A percentile compares a stretch with the other conserved stretches of the same genome.
Evolutionary conservation across 2,329 filamentous ascomycete genomes (phyloP).

Genomic region (Stylonectria norvegica): DNA sequence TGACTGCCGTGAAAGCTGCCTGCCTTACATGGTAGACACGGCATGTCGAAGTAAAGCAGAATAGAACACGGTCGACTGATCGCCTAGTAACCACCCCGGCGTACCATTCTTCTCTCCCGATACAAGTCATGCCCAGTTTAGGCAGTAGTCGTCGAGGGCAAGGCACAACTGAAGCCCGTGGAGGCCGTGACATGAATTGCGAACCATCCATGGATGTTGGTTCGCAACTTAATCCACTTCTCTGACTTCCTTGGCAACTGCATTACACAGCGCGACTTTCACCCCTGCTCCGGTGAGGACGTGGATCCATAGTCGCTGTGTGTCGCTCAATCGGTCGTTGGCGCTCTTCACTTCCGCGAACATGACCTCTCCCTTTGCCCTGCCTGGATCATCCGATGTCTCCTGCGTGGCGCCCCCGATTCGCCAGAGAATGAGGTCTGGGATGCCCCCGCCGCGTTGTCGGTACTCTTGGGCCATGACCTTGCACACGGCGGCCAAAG

Average conservation of each 20-base stretch:
- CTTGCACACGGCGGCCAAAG: conserved; percentile 80
- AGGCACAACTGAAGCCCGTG: neutral
- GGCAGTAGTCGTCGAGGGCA: no score
- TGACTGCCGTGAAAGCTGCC: no score
- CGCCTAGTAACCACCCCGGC: no score
- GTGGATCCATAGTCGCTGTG: conserved; percentile 95
- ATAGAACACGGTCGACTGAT: no score
- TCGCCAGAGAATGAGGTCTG: conserved; percentile 89
- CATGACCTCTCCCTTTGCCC: conserved; percentile 59
- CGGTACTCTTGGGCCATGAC: conserved; percentile 95
- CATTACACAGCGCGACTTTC: conserved; percentile 75
- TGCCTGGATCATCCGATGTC: conserved; percentile 24
- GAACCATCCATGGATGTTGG: conserved; percentile 10
- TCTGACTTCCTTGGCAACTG: conserved; percentile 51
- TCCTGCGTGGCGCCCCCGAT: conserved; percentile 27
- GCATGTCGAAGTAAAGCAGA: no score
- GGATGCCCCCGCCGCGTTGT: conserved; percentile 80
- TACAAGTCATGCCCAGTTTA: no score
- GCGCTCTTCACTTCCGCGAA: conserved; percentile 78
- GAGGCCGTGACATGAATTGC: neutral
- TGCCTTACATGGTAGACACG: no score
- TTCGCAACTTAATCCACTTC: conserved; percentile 35
- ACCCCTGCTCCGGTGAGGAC: conserved; percentile 83
- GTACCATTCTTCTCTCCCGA: no score
- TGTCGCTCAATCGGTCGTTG: conserved; percentile 93